Percentiles rank a stretch among this genome's conserved stretches.
These are phyloP conservation scores for Rhizophora mangle DNA, from an alignment of 345 rosid species.

Conservation along the genomic window DNA sequence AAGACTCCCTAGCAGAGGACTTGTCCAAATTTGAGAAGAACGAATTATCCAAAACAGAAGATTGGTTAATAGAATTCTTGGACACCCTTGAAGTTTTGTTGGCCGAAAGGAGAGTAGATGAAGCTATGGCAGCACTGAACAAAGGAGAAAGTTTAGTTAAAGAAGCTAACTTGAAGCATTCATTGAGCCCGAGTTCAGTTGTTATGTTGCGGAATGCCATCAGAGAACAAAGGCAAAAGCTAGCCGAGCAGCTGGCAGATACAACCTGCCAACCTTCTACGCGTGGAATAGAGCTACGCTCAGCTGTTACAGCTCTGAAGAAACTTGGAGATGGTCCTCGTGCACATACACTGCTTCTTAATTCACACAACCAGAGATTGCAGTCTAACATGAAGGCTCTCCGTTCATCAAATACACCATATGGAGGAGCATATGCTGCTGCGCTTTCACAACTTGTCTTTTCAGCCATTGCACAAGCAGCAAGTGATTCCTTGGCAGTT, in stretches of 20 bases:
- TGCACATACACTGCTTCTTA: slow-evolving; percentile 70
- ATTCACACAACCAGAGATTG: slow-evolving; percentile 58
- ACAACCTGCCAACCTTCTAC: slow-evolving; percentile 62
- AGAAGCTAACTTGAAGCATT: slow-evolving; percentile 40
- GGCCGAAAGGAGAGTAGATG: slow-evolving; percentile 80
- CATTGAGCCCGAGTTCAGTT: slow-evolving; percentile 41
- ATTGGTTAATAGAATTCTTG: slow-evolving; percentile 54
- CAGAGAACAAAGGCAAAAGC: slow-evolving; percentile 55
- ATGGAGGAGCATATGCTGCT: slow-evolving; percentile 57
- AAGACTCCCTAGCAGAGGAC: slow-evolving; percentile 50
- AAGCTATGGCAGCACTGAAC: slow-evolving; percentile 69
- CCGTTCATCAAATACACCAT: slow-evolving; percentile 44
- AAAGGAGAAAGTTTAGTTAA: slow-evolving; percentile 55
- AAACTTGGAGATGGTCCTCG: slow-evolving; percentile 77
- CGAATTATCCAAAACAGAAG: slow-evolving; percentile 50
- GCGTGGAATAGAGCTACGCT: slow-evolving; percentile 63
- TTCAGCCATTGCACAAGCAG: slow-evolving; percentile 78
- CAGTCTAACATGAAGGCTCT: slow-evolving; percentile 52
- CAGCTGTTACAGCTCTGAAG: slow-evolving; percentile 63
- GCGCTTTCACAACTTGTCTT: slow-evolving; percentile 72
- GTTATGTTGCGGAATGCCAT: slow-evolving; percentile 45
- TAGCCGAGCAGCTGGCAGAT: slow-evolving; percentile 75
- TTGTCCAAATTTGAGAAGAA: slow-evolving; percentile 30
- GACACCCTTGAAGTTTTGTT: slow-evolving; percentile 76
- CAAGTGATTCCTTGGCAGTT: slow-evolving; percentile 70